Evolutionary conservation across 2,329 filamentous ascomycete species (phyloP).

Genomic region (Penicillium polonicum): DNA sequence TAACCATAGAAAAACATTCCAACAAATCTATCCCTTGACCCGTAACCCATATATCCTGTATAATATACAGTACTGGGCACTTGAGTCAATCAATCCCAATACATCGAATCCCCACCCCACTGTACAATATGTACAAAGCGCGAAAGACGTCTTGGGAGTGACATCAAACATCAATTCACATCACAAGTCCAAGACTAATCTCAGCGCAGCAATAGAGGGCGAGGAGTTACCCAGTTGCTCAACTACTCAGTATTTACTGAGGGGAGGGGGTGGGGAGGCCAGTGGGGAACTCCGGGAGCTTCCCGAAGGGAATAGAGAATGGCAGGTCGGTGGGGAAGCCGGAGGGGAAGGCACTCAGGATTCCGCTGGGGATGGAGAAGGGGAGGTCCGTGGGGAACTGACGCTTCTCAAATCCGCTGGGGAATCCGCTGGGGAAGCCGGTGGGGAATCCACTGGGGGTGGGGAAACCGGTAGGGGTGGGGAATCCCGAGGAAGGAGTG

Average conservation of each 20-base stretch:
- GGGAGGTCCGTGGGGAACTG: slow-evolving; percentile 6
- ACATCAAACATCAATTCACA: background rate
- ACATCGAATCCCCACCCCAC: background rate
- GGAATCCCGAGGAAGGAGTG: background rate
- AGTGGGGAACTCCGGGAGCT: background rate
- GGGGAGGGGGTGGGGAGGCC: slow-evolving; percentile 2
- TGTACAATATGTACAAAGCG: background rate
- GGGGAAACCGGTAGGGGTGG: background rate
- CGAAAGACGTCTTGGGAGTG: background rate
- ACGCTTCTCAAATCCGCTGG: slow-evolving; percentile 7
- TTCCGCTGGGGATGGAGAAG: background rate
- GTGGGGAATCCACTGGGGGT: background rate
- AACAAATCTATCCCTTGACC: background rate
- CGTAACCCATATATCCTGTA: background rate
- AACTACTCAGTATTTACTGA: background rate
- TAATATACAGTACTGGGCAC: slow-evolving; percentile 3
- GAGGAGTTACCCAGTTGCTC: background rate
- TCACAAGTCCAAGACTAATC: background rate
- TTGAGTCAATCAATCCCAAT: slow-evolving; percentile 4
- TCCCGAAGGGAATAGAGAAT: background rate
- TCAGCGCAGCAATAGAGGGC: background rate
- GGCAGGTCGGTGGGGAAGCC: background rate
- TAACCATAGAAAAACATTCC: background rate
- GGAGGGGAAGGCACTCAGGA: background rate
- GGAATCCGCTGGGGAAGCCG: background rate